These are phyloP conservation scores for Tylopilus cervinicoccineus DNA, from an alignment of 768 basidiomycete genomes.

Conservation along the genomic window DNA sequence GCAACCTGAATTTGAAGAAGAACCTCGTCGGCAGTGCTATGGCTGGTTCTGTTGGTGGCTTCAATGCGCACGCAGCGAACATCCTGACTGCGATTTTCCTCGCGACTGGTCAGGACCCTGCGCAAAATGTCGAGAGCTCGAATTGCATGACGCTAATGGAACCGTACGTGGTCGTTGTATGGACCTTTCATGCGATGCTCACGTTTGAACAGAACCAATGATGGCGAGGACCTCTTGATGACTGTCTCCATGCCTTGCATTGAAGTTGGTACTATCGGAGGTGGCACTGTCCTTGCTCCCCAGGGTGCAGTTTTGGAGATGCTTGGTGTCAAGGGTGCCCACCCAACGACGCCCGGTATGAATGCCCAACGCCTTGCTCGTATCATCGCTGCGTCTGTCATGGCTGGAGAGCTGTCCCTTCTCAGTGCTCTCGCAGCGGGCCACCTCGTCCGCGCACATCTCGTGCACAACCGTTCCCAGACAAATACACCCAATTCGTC, in stretches of 20 bases:
- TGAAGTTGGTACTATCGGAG: slow-evolving; percentile 97
- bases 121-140: slow-evolving; percentile 98
- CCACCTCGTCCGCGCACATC: slow-evolving; percentile 89
- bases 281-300: slow-evolving; percentile 89
- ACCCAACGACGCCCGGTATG: slow-evolving; percentile 79
- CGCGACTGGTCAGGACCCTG: slow-evolving; percentile 97
- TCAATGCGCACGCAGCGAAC: slow-evolving; percentile 98
- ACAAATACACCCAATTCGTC: slow-evolving; percentile 72
- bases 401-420: slow-evolving; percentile 95
- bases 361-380: slow-evolving; percentile 89
- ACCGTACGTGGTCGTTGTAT: slow-evolving; percentile 53
- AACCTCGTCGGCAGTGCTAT: slow-evolving; percentile 96
- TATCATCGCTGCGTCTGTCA: slow-evolving; percentile 87
- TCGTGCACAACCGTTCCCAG: slow-evolving; percentile 86
- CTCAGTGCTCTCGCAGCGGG: slow-evolving; percentile 92
- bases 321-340: slow-evolving; percentile 90
- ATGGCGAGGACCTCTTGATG: slow-evolving; percentile 86
- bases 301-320: slow-evolving; percentile 90
- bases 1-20: slow-evolving; percentile 94
- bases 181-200: slow-evolving; percentile 1
- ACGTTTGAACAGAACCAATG: slow-evolving; percentile 60
- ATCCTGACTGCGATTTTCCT: slow-evolving; percentile 94
- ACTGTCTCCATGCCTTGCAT: slow-evolving; percentile 98
- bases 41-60: slow-evolving; percentile 97
- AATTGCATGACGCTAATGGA: slow-evolving; percentile 99